A percentile compares a stretch with the other conserved stretches of the same genome.
Evolutionary conservation across 768 basidiomycete genomes (phyloP).

Genomic region (Pisolithus albus): DNA sequence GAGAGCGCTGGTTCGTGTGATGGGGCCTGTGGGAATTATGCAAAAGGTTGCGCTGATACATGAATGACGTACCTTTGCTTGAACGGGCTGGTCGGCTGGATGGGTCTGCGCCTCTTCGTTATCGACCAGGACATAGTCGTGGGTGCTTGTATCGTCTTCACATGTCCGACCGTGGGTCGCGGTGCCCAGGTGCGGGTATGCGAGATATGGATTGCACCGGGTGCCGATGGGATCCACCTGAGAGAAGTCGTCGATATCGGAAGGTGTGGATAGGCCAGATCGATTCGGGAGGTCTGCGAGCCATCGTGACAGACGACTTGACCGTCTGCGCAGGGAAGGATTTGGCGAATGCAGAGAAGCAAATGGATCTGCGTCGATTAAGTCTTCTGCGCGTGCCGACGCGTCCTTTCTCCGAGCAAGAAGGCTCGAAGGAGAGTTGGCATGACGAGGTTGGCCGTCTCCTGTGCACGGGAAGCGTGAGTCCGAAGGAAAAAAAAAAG

Average conservation of each 20-base stretch:
- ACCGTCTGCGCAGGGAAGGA: constrained; percentile 26
- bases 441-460: constrained; percentile 8
- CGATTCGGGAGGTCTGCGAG: constrained; percentile 34
- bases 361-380: constrained; percentile 7
- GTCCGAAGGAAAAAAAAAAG: constrained; percentile 27
- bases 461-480: constrained; percentile 19
- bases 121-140: constrained; percentile 38
- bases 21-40: constrained; percentile 15
- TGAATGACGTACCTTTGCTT: constrained; percentile 23
- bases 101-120: constrained; percentile 24
- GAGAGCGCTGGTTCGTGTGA: constrained; percentile 17
- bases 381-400: constrained; percentile 11
- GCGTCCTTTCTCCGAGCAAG: constrained; percentile 21
- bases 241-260: constrained; percentile 13
- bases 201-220: constrained; percentile 34
- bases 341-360: constrained; percentile 1
- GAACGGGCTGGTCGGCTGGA: constrained; percentile 9
- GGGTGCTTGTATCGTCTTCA: constrained; percentile 30
- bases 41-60: constrained; percentile 18
- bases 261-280: constrained; percentile 8
- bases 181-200: constrained; percentile 32
- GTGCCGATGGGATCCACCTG: constrained; percentile 24
- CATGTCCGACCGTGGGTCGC: constrained; percentile 21
- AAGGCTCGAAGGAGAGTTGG: constrained; percentile 26
- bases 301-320: constrained; percentile 40